phyloP scores from a whole-genome alignment of 306 rosid species.

The Citrullus colocynthis region DNA sequence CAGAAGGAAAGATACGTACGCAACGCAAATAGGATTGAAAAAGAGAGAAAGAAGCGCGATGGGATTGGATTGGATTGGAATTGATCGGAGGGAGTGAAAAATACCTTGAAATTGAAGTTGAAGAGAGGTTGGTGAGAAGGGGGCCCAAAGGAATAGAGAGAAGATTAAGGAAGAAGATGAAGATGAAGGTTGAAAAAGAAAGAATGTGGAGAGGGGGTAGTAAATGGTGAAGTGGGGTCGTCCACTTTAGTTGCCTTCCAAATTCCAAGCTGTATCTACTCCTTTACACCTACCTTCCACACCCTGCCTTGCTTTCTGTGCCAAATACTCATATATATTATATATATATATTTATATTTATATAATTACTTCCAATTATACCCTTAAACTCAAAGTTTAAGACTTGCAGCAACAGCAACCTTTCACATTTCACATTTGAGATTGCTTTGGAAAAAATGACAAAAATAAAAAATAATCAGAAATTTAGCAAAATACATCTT shows the following conservation, averaged over 20 bases:
- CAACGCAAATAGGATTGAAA: background rate
- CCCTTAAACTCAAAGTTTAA: too few species aligned
- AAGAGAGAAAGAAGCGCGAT: background rate
- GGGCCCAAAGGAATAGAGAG: background rate
- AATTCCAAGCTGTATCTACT: background rate
- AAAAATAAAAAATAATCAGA: too few species aligned
- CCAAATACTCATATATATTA: background rate
- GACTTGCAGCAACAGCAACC: too few species aligned
- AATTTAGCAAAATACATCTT: too few species aligned
- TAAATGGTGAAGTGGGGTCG: background rate
- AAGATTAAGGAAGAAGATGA: background rate
- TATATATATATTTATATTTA: too few species aligned
- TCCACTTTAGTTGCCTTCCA: background rate
- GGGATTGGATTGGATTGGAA: background rate
- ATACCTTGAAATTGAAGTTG: background rate
- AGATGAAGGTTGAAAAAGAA: background rate
- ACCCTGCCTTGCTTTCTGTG: background rate
- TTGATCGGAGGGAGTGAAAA: background rate
- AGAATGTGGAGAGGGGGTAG: background rate
- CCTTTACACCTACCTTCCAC: background rate
- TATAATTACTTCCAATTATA: too few species aligned
- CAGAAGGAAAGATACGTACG: background rate
- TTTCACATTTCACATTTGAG: too few species aligned
- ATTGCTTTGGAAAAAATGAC: too few species aligned
- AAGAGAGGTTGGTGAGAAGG: background rate